phyloP scores from a whole-genome alignment of 768 basidiomycete genomes.

The Podaxis sp. region DNA sequence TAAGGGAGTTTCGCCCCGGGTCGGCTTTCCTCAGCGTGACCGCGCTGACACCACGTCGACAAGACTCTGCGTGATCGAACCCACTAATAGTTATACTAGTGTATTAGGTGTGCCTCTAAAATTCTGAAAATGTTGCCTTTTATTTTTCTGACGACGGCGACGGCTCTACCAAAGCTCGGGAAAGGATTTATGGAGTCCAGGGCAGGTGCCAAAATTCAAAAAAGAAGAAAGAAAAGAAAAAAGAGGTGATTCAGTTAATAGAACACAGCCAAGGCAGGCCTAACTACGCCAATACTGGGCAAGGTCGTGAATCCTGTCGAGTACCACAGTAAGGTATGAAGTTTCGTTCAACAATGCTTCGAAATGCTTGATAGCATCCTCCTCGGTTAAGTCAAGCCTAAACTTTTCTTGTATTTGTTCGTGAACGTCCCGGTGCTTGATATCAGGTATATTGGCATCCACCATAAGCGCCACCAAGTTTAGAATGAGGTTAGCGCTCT shows the following conservation, averaged over 20 bases:
- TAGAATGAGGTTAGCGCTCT: slow-evolving; percentile 95
- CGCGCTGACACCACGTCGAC: not conserved
- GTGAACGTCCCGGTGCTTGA: slow-evolving; percentile 85
- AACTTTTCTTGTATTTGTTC: slow-evolving; percentile 97
- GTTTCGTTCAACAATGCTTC: slow-evolving; percentile 92
- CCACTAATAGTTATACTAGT: not conserved
- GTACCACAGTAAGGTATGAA: slow-evolving; percentile 86
- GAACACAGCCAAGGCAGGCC: slow-evolving; percentile 15
- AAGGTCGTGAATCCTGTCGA: slow-evolving; percentile 91
- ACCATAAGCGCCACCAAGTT: slow-evolving; percentile 97
- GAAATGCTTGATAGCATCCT: slow-evolving; percentile 97
- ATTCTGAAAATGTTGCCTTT: too few relatives aligned
- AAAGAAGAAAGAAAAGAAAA: not conserved
- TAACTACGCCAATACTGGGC: slow-evolving; percentile 87
- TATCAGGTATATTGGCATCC: slow-evolving; percentile 96
- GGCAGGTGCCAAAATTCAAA: too few relatives aligned
- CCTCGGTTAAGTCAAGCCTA: slow-evolving; percentile 88
- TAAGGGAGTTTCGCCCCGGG: not conserved
- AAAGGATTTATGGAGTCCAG: too few relatives aligned
- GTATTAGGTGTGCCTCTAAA: not conserved
- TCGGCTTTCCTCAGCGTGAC: not conserved
- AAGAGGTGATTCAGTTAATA: not conserved
- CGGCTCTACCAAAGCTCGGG: too few relatives aligned
- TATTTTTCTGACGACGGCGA: too few relatives aligned
- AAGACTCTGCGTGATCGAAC: not conserved